Conservation (phyloP, 768 basidiomycete genomes). For the Rhodotorula diobovata region DNA sequence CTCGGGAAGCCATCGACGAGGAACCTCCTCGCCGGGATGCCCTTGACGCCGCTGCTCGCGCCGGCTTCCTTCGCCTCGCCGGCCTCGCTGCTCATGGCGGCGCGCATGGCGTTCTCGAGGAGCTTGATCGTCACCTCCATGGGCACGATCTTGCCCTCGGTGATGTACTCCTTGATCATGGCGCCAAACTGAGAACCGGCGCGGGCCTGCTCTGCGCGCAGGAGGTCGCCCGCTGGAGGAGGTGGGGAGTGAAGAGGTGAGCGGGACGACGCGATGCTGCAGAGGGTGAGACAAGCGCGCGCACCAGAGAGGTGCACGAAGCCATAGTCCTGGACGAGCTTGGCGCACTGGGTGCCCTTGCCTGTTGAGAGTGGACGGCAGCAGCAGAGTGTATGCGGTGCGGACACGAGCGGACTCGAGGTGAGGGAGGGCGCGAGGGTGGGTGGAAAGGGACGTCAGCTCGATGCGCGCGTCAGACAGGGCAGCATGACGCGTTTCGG, state of each 20-base stretch:
- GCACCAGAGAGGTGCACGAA: constrained; percentile 91
- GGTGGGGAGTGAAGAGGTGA: background rate
- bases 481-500: too few relatives aligned
- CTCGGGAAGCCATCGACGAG: constrained; percentile 95
- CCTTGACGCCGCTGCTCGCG: constrained; percentile 37
- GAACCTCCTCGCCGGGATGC: constrained; percentile 62
- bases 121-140: constrained; percentile 96
- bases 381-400: constrained; percentile 21
- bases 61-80: constrained; percentile 60
- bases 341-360: constrained; percentile 90
- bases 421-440: background rate
- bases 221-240: constrained; percentile 81
- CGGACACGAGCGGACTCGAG: background rate
- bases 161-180: constrained; percentile 81
- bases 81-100: constrained; percentile 46
- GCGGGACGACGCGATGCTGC: background rate
- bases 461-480: constrained; percentile 4
- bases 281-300: constrained; percentile 34
- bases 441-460: background rate
- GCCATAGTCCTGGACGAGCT: constrained; percentile 73
- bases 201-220: constrained; percentile 87
- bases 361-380: constrained; percentile 54
- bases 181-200: constrained; percentile 58
- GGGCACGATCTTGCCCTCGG: constrained; percentile 88
- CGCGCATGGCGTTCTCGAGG: constrained; percentile 83